Percentiles rank a stretch among this genome's conserved stretches.
These are phyloP conservation scores for Pseudocercospora fijiensis DNA, from an alignment of 2,329 filamentous ascomycete genomes.

Conservation along the genomic window DNA sequence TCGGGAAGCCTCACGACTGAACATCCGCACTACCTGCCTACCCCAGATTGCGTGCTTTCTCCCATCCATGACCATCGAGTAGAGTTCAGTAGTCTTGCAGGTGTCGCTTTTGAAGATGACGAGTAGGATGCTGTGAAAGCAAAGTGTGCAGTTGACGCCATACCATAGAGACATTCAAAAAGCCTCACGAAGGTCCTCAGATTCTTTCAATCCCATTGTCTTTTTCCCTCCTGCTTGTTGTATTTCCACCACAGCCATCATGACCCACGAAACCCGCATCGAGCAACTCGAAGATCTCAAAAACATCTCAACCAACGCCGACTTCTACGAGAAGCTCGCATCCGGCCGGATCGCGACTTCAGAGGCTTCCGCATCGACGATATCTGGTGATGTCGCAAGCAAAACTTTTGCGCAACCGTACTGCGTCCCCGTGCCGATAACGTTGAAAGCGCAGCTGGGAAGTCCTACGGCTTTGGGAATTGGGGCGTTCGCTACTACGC, in stretches of 20 bases:
- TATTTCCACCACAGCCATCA: conserved; percentile 8
- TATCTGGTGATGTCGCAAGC: conserved; percentile 13
- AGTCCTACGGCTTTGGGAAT: conserved; percentile 50
- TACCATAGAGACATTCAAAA: background rate
- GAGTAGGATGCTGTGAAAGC: conserved; percentile 5
- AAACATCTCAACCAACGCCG: conserved; percentile 31
- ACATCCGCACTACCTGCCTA: background rate
- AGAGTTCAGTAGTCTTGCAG: conserved; percentile 17
- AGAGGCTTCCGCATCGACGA: conserved; percentile 17
- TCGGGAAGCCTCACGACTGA: background rate
- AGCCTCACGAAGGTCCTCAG: background rate
- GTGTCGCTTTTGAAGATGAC: conserved; percentile 5
- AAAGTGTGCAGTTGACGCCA: background rate
- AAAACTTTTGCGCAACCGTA: conserved; percentile 22
- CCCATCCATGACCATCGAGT: conserved; percentile 15
- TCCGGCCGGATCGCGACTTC: conserved; percentile 29
- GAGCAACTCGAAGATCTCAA: conserved; percentile 34
- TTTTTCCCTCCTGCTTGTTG: background rate
- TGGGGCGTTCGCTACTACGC: conserved; percentile 55
- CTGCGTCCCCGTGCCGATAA: conserved; percentile 36
- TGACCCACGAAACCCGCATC: conserved; percentile 30
- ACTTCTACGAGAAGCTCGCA: conserved; percentile 34
- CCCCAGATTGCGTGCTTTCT: conserved; percentile 24
- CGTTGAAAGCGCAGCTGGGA: conserved; percentile 35
- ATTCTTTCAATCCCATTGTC: background rate